Percentiles rank a stretch among this genome's conserved stretches.
These are phyloP conservation scores for Mortierella sp. DNA, from an alignment of 371 early-diverging fungal genomes.

Conservation along the genomic window DNA sequence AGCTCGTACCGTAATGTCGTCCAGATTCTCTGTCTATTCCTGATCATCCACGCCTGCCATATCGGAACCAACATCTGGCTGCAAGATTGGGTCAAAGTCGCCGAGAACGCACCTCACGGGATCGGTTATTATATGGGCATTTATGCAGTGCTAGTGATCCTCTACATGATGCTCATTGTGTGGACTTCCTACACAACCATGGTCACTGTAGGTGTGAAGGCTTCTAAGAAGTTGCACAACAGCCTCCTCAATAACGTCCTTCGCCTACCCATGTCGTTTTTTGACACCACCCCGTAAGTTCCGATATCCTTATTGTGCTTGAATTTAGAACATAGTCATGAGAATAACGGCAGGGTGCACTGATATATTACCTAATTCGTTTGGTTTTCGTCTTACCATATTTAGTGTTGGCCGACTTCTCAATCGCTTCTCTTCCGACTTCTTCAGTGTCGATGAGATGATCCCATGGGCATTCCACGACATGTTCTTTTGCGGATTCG, in stretches of 20 bases:
- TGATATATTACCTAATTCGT: too few relatives aligned
- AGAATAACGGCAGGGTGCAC: too few relatives aligned
- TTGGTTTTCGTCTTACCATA: too few relatives aligned
- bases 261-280: conserved; percentile 77
- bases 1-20: conserved; percentile 28
- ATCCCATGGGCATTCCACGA: conserved; percentile 60
- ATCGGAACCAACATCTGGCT: conserved; percentile 72
- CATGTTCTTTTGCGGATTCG: conserved; percentile 56
- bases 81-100: conserved; percentile 57
- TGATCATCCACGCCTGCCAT: conserved; percentile 58
- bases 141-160: conserved; percentile 23
- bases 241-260: conserved; percentile 44
- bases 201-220: conserved; percentile 26
- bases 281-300: conserved; percentile 70
- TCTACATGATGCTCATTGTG: conserved; percentile 15
- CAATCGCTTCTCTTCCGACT: conserved; percentile 85
- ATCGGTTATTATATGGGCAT: conserved; percentile 41
- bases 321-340: too few relatives aligned
- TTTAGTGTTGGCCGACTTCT: conserved; percentile 78
- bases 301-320: too few relatives aligned
- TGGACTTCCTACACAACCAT: conserved; percentile 26
- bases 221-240: conserved; percentile 15
- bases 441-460: conserved; percentile 71
- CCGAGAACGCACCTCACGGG: conserved; percentile 32
- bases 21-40: conserved; percentile 56